Base-by-base conservation (phyloP, 1,139 yeast species). In the Suzukiozyma palmioleophila region DNA sequence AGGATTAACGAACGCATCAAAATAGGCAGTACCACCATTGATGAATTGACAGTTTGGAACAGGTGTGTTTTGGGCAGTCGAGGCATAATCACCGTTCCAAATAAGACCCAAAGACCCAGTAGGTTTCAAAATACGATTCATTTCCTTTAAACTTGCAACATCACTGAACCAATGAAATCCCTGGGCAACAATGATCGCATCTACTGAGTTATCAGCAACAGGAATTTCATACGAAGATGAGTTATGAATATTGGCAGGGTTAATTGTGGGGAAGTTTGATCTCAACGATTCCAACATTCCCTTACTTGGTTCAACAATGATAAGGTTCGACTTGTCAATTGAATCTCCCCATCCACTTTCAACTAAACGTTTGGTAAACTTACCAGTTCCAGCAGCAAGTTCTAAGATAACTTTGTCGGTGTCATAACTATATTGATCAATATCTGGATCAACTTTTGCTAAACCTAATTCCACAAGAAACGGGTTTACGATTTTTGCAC, bases 81-180 rank as follows among this genome's bases (percentile, higher is more conserved):
- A 50, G 15, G 61, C 52, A 26, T 67, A 66, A 51, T 81, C 86
- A 47, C 67, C 75, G 54, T 81, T 81, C 87, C 87, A 81, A 43
- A 81, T 70, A 39, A 79, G 54, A 0, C 81, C 85, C 25, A 81
- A 62, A 14, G 57, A 62, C 0, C 83, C 81, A 8, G 41, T 36
- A 2, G 64, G 62, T 48, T 74, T 76, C 47, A 81, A 62, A 0
- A 80, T 78, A 22, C 86, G 61, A 31, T 61, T 50, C 25, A 81
- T 54, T 51, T 81, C 86, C 40, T 60, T 56, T 30, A 81, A 54
- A 1, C 83, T 66, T 4, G 60, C 66, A 2, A 48, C 41, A 49
- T 77, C 81, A 12, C 80, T 71, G 56, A 81, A 81, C 87, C 87
- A 81, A 49, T 81, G 87, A 55, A 76, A 81, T 0, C 79, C 87